Conservation (phyloP, 2,329 filamentous ascomycete species). For the Rasamsonia emersonii region DNA sequence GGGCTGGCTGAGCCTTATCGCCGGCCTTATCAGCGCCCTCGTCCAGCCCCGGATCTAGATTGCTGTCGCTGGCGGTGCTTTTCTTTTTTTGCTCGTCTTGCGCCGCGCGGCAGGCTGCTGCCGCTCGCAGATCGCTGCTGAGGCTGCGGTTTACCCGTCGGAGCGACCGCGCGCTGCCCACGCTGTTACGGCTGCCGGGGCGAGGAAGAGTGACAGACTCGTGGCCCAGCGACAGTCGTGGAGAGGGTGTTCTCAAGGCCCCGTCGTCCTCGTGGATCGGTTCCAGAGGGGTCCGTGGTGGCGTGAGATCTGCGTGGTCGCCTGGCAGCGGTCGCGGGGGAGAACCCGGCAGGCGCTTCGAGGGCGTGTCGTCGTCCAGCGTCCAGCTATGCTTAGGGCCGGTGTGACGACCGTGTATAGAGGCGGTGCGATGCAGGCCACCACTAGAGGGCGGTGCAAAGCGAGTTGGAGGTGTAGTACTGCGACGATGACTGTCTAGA, state of each 20-base stretch:
- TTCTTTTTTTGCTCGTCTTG: background rate
- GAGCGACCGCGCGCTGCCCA: slow-evolving; percentile 53
- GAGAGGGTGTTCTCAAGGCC: slow-evolving; percentile 1
- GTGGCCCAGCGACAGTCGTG: slow-evolving; percentile 25
- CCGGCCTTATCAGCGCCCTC: too few relatives aligned
- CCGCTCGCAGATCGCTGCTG: slow-evolving; percentile 64
- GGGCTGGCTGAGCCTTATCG: too few relatives aligned
- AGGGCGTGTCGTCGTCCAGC: slow-evolving; percentile 20
- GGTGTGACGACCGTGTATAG: slow-evolving; percentile 28
- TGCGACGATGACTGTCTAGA: slow-evolving; percentile 2
- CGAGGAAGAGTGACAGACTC: slow-evolving; percentile 5
- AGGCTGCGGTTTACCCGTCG: slow-evolving; percentile 58
- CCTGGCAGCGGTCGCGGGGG: slow-evolving; percentile 27
- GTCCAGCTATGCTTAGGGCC: slow-evolving; percentile 20
- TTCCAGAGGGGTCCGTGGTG: slow-evolving; percentile 37
- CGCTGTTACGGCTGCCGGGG: slow-evolving; percentile 43
- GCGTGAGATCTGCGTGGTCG: slow-evolving; percentile 20
- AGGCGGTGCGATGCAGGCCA: slow-evolving; percentile 26
- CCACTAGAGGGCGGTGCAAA: slow-evolving; percentile 13
- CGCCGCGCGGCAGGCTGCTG: slow-evolving; percentile 16
- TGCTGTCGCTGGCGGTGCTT: too few relatives aligned
- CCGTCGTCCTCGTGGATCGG: slow-evolving; percentile 43
- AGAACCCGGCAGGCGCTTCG: slow-evolving; percentile 14
- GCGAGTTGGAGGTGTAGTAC: slow-evolving; percentile 1
- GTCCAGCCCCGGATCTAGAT: too few relatives aligned